These are phyloP conservation scores for Corylus americana DNA, from an alignment of 306 rosid genomes.

Conservation along the genomic window DNA sequence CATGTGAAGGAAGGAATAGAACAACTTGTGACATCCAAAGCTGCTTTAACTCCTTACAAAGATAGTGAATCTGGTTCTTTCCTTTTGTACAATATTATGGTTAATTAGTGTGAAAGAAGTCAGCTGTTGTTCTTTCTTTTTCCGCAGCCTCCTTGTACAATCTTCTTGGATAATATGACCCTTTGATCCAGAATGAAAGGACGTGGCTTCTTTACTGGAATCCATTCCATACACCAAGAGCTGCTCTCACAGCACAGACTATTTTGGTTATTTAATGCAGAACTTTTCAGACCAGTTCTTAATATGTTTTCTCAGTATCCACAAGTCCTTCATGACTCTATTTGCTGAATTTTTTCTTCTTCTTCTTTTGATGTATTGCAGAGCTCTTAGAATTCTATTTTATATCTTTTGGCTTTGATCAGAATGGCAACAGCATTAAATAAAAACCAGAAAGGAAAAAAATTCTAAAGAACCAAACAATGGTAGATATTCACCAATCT, in stretches of 20 bases:
- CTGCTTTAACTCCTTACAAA: constrained; percentile 37
- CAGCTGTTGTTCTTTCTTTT: background rate
- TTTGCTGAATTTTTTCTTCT: too few species aligned
- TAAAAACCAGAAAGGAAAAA: too few species aligned
- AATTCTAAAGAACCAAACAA: too few species aligned
- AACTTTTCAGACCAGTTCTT: background rate
- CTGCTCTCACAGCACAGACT: background rate
- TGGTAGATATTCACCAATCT: background rate
- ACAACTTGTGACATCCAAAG: background rate
- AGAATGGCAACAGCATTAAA: too few species aligned
- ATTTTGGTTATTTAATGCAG: background rate
- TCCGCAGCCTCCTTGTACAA: background rate
- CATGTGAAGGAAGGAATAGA: background rate
- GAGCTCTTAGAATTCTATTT: too few species aligned
- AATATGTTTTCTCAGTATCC: too few species aligned
- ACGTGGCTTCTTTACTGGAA: background rate
- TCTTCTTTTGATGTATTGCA: too few species aligned
- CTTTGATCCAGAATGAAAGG: background rate
- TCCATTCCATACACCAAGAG: background rate
- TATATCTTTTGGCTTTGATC: too few species aligned
- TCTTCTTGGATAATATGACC: constrained; percentile 8
- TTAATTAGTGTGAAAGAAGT: constrained; percentile 21
- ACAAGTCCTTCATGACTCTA: too few species aligned
- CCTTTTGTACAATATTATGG: constrained; percentile 27
- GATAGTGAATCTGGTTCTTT: constrained; percentile 44